A percentile compares a stretch with the other conserved stretches of the same genome.
Evolutionary conservation across 192 early-diverging fungal species (phyloP).

Genomic region (Entrophospora sp.): DNA sequence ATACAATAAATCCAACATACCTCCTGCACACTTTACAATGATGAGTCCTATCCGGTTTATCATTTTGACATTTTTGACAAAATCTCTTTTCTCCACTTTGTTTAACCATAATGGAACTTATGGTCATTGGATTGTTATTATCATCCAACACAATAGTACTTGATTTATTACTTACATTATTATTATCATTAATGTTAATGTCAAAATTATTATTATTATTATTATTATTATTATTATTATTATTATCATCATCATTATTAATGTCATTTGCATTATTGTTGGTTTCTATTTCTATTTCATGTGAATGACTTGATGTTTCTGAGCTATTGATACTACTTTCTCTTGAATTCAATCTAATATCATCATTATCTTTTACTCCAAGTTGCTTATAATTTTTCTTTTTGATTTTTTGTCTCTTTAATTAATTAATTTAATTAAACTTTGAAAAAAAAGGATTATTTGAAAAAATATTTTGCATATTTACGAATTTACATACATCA

Average conservation of each 20-base stretch:
- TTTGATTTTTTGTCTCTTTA: too few species aligned
- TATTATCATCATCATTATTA: too few species aligned
- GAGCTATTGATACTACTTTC: too few species aligned
- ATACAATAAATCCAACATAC: neutral
- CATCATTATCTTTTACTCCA: too few species aligned
- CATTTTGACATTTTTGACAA: conserved; percentile 37
- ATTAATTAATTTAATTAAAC: too few species aligned
- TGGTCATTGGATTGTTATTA: neutral
- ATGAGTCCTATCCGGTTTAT: conserved; percentile 36
- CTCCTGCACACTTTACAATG: conserved; percentile 26
- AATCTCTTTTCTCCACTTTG: conserved; percentile 33
- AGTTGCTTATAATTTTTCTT: too few species aligned
- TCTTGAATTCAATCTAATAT: too few species aligned
- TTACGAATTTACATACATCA: neutral
- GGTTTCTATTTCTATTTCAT: too few species aligned
- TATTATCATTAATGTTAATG: neutral
- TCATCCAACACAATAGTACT: neutral
- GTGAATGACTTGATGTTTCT: too few species aligned
- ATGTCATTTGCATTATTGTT: too few species aligned
- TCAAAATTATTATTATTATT: neutral
- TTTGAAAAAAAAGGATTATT: neutral
- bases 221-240: too few species aligned
- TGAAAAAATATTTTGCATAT: neutral
- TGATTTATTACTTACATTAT: too few species aligned
- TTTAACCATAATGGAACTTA: conserved; percentile 26